Conservation (phyloP, 2,329 filamentous ascomycete genomes). For the Fusarium udum region DNA sequence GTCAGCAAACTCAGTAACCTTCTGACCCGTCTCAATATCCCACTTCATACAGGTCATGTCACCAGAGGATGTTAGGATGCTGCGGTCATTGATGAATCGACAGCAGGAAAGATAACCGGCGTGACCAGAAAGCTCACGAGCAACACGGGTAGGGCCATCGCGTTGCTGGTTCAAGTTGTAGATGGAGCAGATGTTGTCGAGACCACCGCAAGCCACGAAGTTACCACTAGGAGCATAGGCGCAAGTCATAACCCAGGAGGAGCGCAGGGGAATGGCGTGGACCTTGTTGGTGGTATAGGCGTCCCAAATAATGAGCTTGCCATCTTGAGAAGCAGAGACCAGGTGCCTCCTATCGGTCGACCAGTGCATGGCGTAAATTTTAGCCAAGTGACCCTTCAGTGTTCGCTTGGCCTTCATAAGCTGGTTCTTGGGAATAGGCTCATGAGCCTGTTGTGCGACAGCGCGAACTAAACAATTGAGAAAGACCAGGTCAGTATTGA, state of each 20-base stretch:
- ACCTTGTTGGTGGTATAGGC: conserved; percentile 99
- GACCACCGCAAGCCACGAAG: conserved; percentile 96
- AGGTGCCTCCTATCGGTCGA: conserved; percentile 97
- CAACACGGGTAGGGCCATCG: conserved; percentile 96
- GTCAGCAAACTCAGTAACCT: conserved; percentile 97
- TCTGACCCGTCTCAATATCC: conserved; percentile 98
- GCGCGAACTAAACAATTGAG: conserved; percentile 74
- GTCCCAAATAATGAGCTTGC: conserved; percentile 99
- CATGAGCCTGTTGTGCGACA: conserved; percentile 91
- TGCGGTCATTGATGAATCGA: conserved; percentile 97
- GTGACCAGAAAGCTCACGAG: conserved; percentile 94
- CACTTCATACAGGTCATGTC: conserved; percentile 99
- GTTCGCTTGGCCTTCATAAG: conserved; percentile 98
- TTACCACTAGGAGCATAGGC: conserved; percentile 98
- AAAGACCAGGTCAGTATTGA: conserved; percentile 40
- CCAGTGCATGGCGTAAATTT: conserved; percentile 99
- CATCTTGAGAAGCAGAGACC: conserved; percentile 97
- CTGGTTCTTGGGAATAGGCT: conserved; percentile 87
- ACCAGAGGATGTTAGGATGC: conserved; percentile 96
- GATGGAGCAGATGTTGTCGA: conserved; percentile 99
- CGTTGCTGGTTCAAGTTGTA: conserved; percentile 96
- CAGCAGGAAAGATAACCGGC: conserved; percentile 98
- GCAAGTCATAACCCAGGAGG: conserved; percentile 99
- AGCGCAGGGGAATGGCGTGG: conserved; percentile 95
- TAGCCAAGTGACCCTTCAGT: conserved; percentile 96